Percentiles rank a stretch among this genome's conserved stretches.
Conservation (phyloP, 2,329 filamentous ascomycete species). For the Botryosphaeria agaves region DNA sequence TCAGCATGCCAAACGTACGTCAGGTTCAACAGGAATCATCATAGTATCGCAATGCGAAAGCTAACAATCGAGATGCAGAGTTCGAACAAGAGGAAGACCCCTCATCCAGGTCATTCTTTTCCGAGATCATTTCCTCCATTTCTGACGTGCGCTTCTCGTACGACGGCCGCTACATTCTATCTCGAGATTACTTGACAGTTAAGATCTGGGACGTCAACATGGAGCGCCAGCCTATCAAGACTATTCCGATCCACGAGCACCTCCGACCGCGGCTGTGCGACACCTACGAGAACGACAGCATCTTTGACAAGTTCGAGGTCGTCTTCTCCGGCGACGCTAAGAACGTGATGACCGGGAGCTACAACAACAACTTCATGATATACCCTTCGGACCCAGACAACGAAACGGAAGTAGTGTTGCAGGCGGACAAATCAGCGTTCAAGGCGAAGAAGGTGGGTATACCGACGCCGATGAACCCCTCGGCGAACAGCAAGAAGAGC, state of each 20-base stretch:
- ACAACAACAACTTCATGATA: constrained; percentile 99
- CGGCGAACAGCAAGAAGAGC: constrained; percentile 71
- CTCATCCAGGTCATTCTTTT: constrained; percentile 94
- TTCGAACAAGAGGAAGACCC: constrained; percentile 99
- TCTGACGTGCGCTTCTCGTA: constrained; percentile 96
- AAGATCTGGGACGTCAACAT: constrained; percentile 99
- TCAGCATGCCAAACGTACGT: constrained; percentile 82
- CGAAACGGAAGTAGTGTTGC: constrained; percentile 91
- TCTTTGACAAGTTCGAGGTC: constrained; percentile 99
- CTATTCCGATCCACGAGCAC: constrained; percentile 96
- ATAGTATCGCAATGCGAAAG: too few species aligned
- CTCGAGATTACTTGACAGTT: constrained; percentile 92
- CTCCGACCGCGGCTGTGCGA: constrained; percentile 86
- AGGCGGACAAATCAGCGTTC: constrained; percentile 97
- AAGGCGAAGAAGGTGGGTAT: constrained; percentile 99
- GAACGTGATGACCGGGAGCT: constrained; percentile 99
- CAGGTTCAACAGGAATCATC: too few species aligned
- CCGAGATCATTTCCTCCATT: constrained; percentile 98
- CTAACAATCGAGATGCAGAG: too few species aligned
- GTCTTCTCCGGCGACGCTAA: constrained; percentile 96
- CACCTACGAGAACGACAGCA: constrained; percentile 98
- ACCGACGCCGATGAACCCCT: constrained; percentile 83
- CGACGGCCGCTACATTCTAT: constrained; percentile 92
- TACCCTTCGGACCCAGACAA: constrained; percentile 92
- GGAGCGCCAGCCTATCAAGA: constrained; percentile 95